Conservation (phyloP, 1,139 yeast genomes). For the Kodamaea alishanica region DNA sequence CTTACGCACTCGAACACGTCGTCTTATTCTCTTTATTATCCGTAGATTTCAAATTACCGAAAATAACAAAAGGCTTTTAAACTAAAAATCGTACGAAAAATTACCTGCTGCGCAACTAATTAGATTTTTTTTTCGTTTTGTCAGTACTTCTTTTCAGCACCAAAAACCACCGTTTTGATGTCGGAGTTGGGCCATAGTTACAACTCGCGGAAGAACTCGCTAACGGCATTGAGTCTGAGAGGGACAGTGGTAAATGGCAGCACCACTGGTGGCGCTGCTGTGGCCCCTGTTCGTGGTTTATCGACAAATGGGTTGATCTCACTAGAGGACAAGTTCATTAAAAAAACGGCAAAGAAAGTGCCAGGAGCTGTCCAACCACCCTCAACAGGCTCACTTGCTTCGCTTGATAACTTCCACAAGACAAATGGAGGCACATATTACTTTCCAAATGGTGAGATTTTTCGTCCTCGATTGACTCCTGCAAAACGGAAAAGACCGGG, state of each 20-base stretch:
- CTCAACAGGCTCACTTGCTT: conserved; percentile 3
- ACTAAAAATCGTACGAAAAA: too few species aligned
- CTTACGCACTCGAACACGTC: too few species aligned
- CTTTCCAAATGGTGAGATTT: conserved; percentile 56
- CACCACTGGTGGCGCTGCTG: conserved; percentile 12
- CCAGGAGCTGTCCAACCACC: conserved; percentile 8
- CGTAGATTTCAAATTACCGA: too few species aligned
- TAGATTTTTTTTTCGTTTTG: too few species aligned
- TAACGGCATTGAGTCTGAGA: conserved; percentile 31
- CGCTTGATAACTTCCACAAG: conserved; percentile 17
- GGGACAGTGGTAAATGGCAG: conserved; percentile 10
- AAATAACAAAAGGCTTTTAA: too few species aligned
- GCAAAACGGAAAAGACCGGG: conserved; percentile 37
- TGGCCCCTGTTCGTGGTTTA: conserved; percentile 23
- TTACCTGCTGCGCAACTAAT: too few species aligned
- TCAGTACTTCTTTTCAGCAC: too few species aligned
- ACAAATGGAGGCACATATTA: conserved; percentile 32
- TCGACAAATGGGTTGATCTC: conserved; percentile 40
- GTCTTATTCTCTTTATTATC: too few species aligned
- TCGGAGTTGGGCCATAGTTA: too few species aligned
- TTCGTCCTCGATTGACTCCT: conserved; percentile 44
- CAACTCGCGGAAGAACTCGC: conserved; percentile 30
- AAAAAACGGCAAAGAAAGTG: conserved; percentile 27
- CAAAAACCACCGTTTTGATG: too few species aligned
- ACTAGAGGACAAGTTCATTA: conserved; percentile 38